Evolutionary conservation across 768 basidiomycete species (phyloP), one percentile per base, ranked within the genome.

Genomic region (Amyloporia xantha): DNA sequence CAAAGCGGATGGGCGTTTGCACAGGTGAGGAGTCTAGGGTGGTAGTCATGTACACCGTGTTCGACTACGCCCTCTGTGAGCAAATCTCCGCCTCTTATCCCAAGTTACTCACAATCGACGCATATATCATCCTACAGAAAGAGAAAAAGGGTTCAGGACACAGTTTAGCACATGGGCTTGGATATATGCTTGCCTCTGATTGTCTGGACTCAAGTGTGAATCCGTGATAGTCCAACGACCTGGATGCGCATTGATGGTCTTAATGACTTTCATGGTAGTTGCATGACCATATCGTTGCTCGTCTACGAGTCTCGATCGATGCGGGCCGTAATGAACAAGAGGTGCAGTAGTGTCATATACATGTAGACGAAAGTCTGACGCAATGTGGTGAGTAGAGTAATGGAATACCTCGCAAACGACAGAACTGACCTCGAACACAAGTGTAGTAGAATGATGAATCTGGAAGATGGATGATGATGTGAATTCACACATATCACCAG

Each of bases 161-260:
- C n/a, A n/a, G n/a, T n/a, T 6, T 23, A 17, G 17, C 25, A 25
- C 27, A 12, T 12, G 6, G 11, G 13, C 3, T n/a, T 2, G n/a
- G 13, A 28, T 2, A 27, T 25, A 43, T 35, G 47, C 53, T 37
- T 36, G 83, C 82, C 86, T 82, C 69, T 93, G 84, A 55, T 93
- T 93, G 61, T 92, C 84, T 1, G 84, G 83, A 52, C 90, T 92
- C 17, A 93, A 71, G 66, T 96, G 91, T 19, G 87, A 87, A 67
- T 97, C 96, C 5, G 93, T 97, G 49, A 98, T 89, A 0, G 94
- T 96, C 94, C 93, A 98, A 28, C 79, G 73, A 0, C 89, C 89
- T 13, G 79, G 74, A 27, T 78, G 70, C 1, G 89, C 94, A 60
- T 82, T 76, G 40, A 95, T 86, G 1, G 79, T 81, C 61, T 90